phyloP scores from a whole-genome alignment of 306 rosid species.

The Dalbergia cochinchinensis region DNA sequence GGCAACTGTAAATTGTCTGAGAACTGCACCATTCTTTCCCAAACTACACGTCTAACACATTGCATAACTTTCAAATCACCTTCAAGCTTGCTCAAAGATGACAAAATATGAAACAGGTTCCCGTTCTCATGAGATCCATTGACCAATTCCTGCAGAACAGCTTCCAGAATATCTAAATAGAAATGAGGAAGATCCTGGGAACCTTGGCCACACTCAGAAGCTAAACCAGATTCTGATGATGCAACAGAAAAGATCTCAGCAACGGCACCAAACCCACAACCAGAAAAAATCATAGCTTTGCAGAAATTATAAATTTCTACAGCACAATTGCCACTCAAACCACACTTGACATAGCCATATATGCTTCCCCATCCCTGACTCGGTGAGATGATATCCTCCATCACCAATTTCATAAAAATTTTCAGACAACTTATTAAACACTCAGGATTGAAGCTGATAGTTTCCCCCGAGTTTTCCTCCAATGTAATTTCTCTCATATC shows the following conservation, averaged over 20 bases:
- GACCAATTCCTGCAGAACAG: constrained; percentile 70
- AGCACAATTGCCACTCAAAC: constrained; percentile 70
- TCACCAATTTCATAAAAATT: constrained; percentile 80
- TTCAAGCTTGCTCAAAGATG: constrained; percentile 90
- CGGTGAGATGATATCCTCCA: constrained; percentile 90
- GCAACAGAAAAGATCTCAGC: constrained; percentile 79
- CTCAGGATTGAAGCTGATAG: constrained; percentile 61
- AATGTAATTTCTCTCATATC: constrained; percentile 74
- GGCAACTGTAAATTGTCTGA: constrained; percentile 87
- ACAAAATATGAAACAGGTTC: constrained; percentile 70
- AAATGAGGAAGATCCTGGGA: constrained; percentile 75
- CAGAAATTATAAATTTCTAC: constrained; percentile 71
- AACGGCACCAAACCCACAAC: constrained; percentile 87
- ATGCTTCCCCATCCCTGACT: constrained; percentile 91
- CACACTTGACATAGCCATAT: constrained; percentile 63
- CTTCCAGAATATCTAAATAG: constrained; percentile 77
- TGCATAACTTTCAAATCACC: constrained; percentile 76
- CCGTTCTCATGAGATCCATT: constrained; percentile 71
- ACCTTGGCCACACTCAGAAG: constrained; percentile 51
- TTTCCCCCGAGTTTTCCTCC: constrained; percentile 57
- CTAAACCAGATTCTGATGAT: constrained; percentile 59
- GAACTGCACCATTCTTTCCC: constrained; percentile 90
- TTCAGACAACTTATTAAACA: constrained; percentile 72
- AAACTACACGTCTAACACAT: constrained; percentile 75
- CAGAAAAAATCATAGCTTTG: constrained; percentile 87